A percentile compares a stretch with the other conserved stretches of the same genome.
These are phyloP conservation scores for Suillus ampliporus DNA, from an alignment of 768 basidiomycete genomes.

Conservation along the genomic window DNA sequence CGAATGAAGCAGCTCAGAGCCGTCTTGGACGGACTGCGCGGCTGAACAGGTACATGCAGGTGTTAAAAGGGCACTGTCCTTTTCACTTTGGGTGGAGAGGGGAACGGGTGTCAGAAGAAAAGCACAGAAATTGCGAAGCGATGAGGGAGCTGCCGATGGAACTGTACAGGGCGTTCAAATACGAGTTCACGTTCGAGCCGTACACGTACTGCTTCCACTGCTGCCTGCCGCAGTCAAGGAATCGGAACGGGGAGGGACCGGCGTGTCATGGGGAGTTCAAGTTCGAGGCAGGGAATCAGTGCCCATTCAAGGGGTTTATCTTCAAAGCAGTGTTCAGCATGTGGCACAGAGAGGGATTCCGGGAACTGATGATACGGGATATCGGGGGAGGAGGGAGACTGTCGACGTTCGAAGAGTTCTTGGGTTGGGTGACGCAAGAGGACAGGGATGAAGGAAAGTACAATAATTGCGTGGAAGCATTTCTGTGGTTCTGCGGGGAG, in stretches of 20 bases:
- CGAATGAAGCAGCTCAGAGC: no score
- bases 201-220: neutral
- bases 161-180: neutral
- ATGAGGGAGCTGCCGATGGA: no score
- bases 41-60: neutral
- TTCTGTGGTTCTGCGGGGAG: neutral
- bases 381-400: neutral
- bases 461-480: neutral
- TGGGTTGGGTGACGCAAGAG: neutral
- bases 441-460: neutral
- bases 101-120: neutral
- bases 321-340: neutral
- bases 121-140: no score
- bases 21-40: no score
- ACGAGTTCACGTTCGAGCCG: rapidly evolving
- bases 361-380: neutral
- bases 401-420: neutral
- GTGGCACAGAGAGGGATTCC: neutral
- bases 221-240: neutral
- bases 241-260: neutral
- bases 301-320: neutral
- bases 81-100: neutral
- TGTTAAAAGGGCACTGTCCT: neutral
- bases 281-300: neutral
- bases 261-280: neutral